Base-by-base conservation (phyloP, 495 filamentous ascomycete genomes). In the Hypomontagnella submonticulosa region DNA sequence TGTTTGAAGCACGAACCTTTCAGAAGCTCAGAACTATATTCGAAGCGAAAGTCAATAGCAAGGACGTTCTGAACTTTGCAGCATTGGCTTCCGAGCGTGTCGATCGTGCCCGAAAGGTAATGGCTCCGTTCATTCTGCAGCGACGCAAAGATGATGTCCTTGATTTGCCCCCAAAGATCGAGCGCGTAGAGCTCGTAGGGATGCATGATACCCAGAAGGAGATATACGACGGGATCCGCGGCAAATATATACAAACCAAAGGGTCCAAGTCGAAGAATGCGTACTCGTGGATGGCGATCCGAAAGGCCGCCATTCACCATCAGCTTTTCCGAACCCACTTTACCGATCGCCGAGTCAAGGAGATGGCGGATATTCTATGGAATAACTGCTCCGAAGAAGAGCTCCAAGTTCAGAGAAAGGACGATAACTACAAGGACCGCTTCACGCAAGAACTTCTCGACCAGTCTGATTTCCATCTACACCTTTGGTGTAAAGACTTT, bases 61-160 rank as follows among this genome's bases (percentile, higher is more conserved):
- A 85, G 8, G 91, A 92, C 40, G 78, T 85, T 4, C 85, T 90
- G 52, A 86, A 90, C 56, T 87, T 88, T 2, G 88, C 92, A 4
- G 80, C 98, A 3, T 79, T 98, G 2, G 95, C 93, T 0, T 86
- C 85, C 4, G 91, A 97, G 73, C 88, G 95, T 4, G 95, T 97
- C 47, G 83, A 85, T 16, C 84, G 92, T 32, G 95, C 95, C 0
- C 89, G 92, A 42, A 90, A 92, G 0, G 97, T 99, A 83, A 87
- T 99, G 74, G 91, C 94, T 34, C 95, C 95, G 0, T 99, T 98
- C 72, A 90, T 99, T 19, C 79, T 99, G 0, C 92, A 96, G 36
- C 84, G 95, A 4, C 93, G 95, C 79, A 99, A 99, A 77, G 88
- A 91, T 42, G 93, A 97, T 66, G 96, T 98, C n/a, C 82, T 97